These are phyloP conservation scores for Botrytis cinerea DNA, from an alignment of 2,329 filamentous ascomycete species.

Conservation along the genomic window DNA sequence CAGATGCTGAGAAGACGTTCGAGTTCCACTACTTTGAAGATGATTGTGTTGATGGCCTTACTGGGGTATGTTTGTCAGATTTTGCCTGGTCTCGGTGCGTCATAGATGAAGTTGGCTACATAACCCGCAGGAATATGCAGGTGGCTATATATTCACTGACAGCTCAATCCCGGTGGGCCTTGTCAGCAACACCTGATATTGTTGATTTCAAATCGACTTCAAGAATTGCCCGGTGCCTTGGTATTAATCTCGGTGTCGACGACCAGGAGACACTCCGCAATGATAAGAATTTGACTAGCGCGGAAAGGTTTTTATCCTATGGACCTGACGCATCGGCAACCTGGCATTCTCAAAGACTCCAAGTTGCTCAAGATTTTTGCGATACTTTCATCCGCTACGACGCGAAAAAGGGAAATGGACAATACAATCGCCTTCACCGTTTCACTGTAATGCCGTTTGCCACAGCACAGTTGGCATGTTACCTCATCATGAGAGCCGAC, in stretches of 20 bases:
- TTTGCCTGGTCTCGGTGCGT: conserved; percentile 2
- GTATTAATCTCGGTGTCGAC: conserved; percentile 5
- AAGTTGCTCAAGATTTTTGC: conserved; percentile 13
- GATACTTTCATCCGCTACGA: background rate
- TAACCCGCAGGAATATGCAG: background rate
- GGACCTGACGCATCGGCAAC: conserved; percentile 8
- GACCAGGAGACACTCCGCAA: conserved; percentile 7
- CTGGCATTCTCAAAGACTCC: conserved; percentile 1
- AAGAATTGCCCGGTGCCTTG: conserved; percentile 8
- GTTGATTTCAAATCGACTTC: background rate
- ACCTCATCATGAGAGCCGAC: background rate
- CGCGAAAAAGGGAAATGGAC: background rate
- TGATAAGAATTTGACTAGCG: conserved; percentile 6
- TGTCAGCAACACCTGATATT: conserved; percentile 13
- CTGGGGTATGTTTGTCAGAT: background rate
- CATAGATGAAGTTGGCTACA: conserved; percentile 9
- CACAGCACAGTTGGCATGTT: conserved; percentile 14
- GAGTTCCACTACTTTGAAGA: background rate
- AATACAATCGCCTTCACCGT: background rate
- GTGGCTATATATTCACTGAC: background rate
- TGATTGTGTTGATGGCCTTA: background rate
- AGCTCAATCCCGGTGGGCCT: conserved; percentile 15
- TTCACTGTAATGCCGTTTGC: background rate
- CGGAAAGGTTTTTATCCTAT: background rate
- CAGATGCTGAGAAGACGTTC: background rate